Percentiles rank a stretch among this genome's conserved stretches.
Evolutionary conservation across 495 filamentous ascomycete genomes (phyloP).

Genomic region (Cercophora newfieldiana): DNA sequence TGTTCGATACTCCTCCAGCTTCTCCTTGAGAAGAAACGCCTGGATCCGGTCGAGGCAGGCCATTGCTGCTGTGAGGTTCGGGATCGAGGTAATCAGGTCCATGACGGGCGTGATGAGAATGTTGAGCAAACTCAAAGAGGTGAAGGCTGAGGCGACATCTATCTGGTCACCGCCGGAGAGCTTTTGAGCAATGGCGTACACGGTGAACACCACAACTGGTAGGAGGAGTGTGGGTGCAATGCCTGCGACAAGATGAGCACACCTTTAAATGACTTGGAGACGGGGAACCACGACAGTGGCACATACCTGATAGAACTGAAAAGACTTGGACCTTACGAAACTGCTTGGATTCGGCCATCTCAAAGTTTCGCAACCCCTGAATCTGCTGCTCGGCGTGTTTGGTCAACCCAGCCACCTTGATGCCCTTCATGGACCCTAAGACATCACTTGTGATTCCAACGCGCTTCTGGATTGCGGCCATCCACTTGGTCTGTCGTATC

Average conservation of each 20-base stretch:
- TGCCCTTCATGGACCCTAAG: conserved; percentile 20
- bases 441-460: conserved; percentile 22
- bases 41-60: conserved; percentile 46
- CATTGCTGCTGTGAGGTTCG: conserved; percentile 24
- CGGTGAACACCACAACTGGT: conserved; percentile 23
- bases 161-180: conserved; percentile 20
- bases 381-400: conserved; percentile 22
- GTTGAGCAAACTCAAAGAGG: conserved; percentile 18
- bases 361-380: conserved; percentile 17
- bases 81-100: conserved; percentile 14
- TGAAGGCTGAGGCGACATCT: conserved; percentile 20
- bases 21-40: conserved; percentile 40
- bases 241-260: too few species aligned
- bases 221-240: conserved; percentile 15
- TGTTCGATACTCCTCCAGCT: neutral
- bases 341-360: conserved; percentile 17
- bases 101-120: conserved; percentile 20
- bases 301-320: conserved; percentile 14
- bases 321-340: conserved; percentile 19
- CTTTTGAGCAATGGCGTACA: conserved; percentile 22
- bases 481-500: conserved; percentile 20
- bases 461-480: conserved; percentile 23
- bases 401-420: conserved; percentile 18
- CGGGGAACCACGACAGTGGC: too few species aligned
- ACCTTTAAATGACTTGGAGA: too few species aligned